Evolutionary conservation across 2,329 filamentous ascomycete genomes (phyloP), one percentile per base, ranked within the genome.

Genomic region (Orbilia quercus): DNA sequence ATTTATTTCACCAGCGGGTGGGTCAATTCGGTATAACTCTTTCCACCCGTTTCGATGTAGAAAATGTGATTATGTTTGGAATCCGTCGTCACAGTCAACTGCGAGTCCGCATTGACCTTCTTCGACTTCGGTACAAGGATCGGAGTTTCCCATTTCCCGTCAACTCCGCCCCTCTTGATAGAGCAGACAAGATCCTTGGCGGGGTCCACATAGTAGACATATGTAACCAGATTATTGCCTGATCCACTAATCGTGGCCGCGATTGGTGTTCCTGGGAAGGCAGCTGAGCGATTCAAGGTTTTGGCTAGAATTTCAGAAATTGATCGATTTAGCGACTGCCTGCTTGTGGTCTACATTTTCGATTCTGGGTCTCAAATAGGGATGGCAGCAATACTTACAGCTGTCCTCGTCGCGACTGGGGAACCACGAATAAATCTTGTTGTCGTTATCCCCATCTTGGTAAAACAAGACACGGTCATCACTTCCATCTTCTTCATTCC

Each of bases 21-120:
- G 6, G 36, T 18, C 5, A 53, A 18, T 36, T 53, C 48, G 6
- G 48, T 53, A 16, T 53, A 53, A 7, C 25, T 34, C 16, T 25
- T 25, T 7, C 50, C 50, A 14, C 50, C 50, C 1, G 50, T 40
- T 12, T 54, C 50, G 7, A 54, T 54, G 9, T 54, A 54, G 34
- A 54, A 54, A 6, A 54, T 40, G 31, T 54, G 50, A 9, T 54
- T 54, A n/a, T 40, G 28, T 9, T 40, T 38, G 31, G 50, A 40
- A 12, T 54, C 50, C 9, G 31, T 54, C 7, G 50, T 54, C 3
- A 54, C 50, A 2, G 34, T 40, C 50, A 54, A 23, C 34, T 54
- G 50, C 31, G 50, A 54, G 34, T 54, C 28, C 50, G 18, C 50
- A 22, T 54, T 54, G 31, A 54, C 50, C n/a, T 54, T 54, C 50